Conservation (phyloP, 1,139 yeast species). For the Yamadazyma atmosphaerica region DNA sequence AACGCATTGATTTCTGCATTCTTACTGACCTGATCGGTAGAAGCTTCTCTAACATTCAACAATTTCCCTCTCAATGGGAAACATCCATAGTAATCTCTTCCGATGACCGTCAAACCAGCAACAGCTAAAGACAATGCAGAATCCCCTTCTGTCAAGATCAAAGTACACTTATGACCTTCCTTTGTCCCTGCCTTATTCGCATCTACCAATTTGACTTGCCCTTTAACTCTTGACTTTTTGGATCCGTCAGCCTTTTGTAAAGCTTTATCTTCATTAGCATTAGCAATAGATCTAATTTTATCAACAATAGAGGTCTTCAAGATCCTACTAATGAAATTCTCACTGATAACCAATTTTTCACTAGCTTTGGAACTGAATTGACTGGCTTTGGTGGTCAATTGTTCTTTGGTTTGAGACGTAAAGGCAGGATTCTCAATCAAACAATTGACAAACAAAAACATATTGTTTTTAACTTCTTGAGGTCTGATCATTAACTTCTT, state of each 20-base stretch:
- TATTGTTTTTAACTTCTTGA: constrained; percentile 83
- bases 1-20: constrained; percentile 94
- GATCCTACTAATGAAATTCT: constrained; percentile 70
- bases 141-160: constrained; percentile 95
- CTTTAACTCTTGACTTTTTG: constrained; percentile 81
- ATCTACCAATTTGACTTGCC: constrained; percentile 88
- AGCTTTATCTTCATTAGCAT: constrained; percentile 85
- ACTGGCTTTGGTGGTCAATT: constrained; percentile 81
- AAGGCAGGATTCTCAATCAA: constrained; percentile 95
- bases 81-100: constrained; percentile 93
- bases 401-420: constrained; percentile 97
- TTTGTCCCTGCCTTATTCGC: constrained; percentile 96
- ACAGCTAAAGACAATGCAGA: constrained; percentile 94
- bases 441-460: constrained; percentile 90
- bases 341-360: constrained; percentile 66
- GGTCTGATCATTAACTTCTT: constrained; percentile 77
- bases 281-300: constrained; percentile 78
- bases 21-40: constrained; percentile 88
- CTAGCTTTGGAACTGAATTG: constrained; percentile 79
- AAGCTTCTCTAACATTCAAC: constrained; percentile 93
- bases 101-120: constrained; percentile 92
- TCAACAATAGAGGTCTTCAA: constrained; percentile 79
- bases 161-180: constrained; percentile 89
- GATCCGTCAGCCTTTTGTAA: constrained; percentile 90
- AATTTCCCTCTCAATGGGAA: constrained; percentile 95